phyloP scores from a whole-genome alignment of 2,329 filamentous ascomycete genomes.

The Tolypocladium inflatum region DNA sequence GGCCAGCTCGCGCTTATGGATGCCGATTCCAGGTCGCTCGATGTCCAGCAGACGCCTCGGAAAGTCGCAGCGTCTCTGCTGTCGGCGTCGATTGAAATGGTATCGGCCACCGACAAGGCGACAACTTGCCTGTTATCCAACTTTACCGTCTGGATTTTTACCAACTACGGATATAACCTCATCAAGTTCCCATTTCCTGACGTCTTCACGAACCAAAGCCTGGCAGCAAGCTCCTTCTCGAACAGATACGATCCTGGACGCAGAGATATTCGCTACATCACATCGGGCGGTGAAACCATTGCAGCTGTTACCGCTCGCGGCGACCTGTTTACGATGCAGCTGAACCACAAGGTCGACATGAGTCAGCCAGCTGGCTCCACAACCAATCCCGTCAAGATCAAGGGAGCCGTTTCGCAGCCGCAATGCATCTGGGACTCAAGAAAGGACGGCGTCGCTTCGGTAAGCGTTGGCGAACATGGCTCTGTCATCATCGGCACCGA shows the following conservation, averaged over 20 bases:
- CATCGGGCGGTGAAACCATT: slow-evolving; percentile 82
- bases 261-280: slow-evolving; percentile 66
- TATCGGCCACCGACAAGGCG: slow-evolving; percentile 83
- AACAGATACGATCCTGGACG: slow-evolving; percentile 47
- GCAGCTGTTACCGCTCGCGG: slow-evolving; percentile 77
- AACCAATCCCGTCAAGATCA: slow-evolving; percentile 86
- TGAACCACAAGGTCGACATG: slow-evolving; percentile 58
- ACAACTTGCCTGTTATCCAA: slow-evolving; percentile 80
- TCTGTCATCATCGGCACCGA: slow-evolving; percentile 91
- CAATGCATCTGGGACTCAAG: slow-evolving; percentile 82
- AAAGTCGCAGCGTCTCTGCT: slow-evolving; percentile 76
- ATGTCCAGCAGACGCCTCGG: slow-evolving; percentile 71
- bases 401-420: slow-evolving; percentile 67
- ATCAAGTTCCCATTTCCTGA: slow-evolving; percentile 70
- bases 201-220: slow-evolving; percentile 58
- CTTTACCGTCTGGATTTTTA: slow-evolving; percentile 86
- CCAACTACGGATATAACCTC: slow-evolving; percentile 91
- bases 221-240: slow-evolving; percentile 48
- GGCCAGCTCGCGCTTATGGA: slow-evolving; percentile 92
- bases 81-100: slow-evolving; percentile 60
- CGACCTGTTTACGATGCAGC: slow-evolving; percentile 77
- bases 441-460: slow-evolving; percentile 79
- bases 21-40: slow-evolving; percentile 84
- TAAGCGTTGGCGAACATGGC: slow-evolving; percentile 83
- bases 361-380: slow-evolving; percentile 60